Base-by-base conservation (phyloP, 768 basidiomycete genomes). In the Mrakia gelida region DNA sequence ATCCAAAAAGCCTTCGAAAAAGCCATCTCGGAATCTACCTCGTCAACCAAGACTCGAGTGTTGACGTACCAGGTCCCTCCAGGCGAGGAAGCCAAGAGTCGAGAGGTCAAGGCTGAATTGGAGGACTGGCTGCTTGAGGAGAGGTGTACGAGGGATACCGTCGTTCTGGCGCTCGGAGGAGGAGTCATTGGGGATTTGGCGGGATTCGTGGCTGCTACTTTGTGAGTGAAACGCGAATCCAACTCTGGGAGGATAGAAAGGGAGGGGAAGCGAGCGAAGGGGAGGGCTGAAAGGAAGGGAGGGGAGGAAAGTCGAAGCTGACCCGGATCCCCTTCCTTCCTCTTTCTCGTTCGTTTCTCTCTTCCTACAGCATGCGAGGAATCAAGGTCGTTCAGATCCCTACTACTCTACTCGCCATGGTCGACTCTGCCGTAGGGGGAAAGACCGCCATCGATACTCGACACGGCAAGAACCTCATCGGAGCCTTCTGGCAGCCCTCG, bases 381-480 rank as follows among this genome's bases (percentile, higher is more conserved):
- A 90, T 98, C 32, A 92, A 92, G 76, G 92, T 96, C 85, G 91
- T 93, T 30, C 97, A 99, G 86, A 92, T 99, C 75, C 97, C 97
- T 0, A 98, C 97, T 0, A 97, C 95, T 0, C 87, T 99, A 2
- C 88, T 99, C 78, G 94, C 95, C 9, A 99, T 99, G 97, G 97
- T 99, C 32, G 97, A 99, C 85, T 98, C 95, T 0, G 91, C 93
- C 79, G 91, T 99, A 63, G 97, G 97, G 8, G 96, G 97, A 52
- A 99, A 98, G 87, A 99, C 97, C 0, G 96, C 97, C n/a, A 95
- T 98, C 79, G 97, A 99, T 83, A 98, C 96, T 0, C 94, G 94
- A 2, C 93, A 94, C 80, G 97, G 97, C 75, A 99, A 99, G 87
- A 99, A 99, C 85, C 89, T 98, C 80, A 94, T 99, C 81, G 97